phyloP scores from a whole-genome alignment of 164 flowering plant genomes.

The Kingdonia uniflora region DNA sequence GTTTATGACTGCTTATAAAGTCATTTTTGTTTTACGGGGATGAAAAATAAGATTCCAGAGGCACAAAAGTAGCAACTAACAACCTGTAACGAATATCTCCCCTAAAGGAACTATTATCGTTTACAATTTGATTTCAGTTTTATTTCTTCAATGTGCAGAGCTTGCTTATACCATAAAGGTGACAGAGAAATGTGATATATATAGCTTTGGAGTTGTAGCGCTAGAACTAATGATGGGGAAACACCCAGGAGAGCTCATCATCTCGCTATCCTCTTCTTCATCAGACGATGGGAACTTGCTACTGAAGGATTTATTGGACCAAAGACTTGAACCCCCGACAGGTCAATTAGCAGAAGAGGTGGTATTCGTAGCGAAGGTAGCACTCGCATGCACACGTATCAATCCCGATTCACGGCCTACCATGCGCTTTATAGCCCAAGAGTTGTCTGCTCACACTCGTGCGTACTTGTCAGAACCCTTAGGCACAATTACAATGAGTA shows the following conservation, averaged over 20 bases:
- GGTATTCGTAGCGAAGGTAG: conserved; percentile 27
- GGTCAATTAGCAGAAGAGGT: conserved; percentile 38
- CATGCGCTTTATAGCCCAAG: conserved; percentile 41
- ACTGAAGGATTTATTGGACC: conserved; percentile 45
- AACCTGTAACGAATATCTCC: too few relatives aligned
- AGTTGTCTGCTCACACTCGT: conserved; percentile 27
- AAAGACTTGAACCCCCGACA: conserved; percentile 38
- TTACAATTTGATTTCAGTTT: not conserved
- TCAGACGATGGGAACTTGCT: conserved; percentile 10
- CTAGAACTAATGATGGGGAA: conserved; percentile 17
- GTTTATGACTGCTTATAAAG: not conserved
- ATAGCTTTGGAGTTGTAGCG: conserved; percentile 22
- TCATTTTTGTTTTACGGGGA: too few relatives aligned
- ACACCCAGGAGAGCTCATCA: conserved; percentile 20
- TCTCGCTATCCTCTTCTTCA: conserved; percentile 15
- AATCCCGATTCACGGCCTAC: conserved; percentile 47
- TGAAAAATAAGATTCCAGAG: too few relatives aligned
- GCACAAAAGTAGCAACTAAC: too few relatives aligned
- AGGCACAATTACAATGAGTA: conserved; percentile 18
- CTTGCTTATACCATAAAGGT: conserved; percentile 19
- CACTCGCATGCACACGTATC: conserved; percentile 36
- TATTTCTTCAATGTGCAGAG: conserved; percentile 7
- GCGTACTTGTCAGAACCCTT: conserved; percentile 10
- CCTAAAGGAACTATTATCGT: too few relatives aligned
- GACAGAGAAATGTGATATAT: conserved; percentile 19